Evolutionary conservation across 257 asterid genomes (phyloP), one percentile per base, ranked within the genome.

Genomic region (Eustoma russellianum): DNA sequence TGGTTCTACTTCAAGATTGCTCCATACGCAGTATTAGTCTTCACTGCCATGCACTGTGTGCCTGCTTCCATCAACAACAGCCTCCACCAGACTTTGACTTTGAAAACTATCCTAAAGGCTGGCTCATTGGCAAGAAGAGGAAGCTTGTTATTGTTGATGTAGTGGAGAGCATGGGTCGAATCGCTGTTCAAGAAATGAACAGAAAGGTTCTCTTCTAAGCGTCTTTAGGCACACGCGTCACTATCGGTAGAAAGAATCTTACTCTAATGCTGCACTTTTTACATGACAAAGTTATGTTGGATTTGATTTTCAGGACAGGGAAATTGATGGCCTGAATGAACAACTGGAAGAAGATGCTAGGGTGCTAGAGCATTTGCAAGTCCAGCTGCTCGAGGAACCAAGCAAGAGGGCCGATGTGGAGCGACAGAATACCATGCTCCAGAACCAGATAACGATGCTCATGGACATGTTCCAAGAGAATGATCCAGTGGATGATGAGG

Each of bases 81-180:
- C 98, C 97, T 2, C 98, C 97, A 9, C 98, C 98, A 0, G 98
- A 91, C 61, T 91, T 91, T 46, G 98, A 91, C 33, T 67, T 83
- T 5, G 84, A 95, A 2, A 74, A 60, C 53, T 91, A 91, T 57
- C 98, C 98, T 0, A 77, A 76, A 70, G 98, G 95, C 18, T 91
- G 98, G 97, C 76, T 91, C 68, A 80, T 88, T 2, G 97, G 98
- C 15, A 91, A 91, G 83, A 91, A 83, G 57, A 69, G 98, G 44
- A 91, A 88, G 88, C 95, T 91, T 5, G 98, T 91, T 7, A 91
- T 87, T 47, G 95, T 87, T 48, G 98, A 91, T 41, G 98, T 91
- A 19, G 98, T 91, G 5, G 98, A 91, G 70, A 87, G 97, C 64
- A 91, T 91, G 98, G 76, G 97, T 7, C 80, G 95, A 59, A 88